A percentile compares a stretch with the other conserved stretches of the same genome.
Conservation (phyloP, 805 yeast species). For the Brettanomyces nanus region DNA sequence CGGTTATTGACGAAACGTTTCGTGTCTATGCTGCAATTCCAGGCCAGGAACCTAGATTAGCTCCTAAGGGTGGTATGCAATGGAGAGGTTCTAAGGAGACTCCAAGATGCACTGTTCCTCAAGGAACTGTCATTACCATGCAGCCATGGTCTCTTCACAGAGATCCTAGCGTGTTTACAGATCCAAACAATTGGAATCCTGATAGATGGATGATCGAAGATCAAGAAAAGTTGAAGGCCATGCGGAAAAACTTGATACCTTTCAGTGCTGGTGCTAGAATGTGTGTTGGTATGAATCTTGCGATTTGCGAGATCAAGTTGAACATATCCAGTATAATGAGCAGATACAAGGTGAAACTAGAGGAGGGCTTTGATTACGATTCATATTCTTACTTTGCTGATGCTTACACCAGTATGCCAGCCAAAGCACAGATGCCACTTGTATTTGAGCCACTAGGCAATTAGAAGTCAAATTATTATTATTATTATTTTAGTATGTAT, state of each 20-base stretch:
- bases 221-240: constrained; percentile 30
- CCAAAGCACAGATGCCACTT: constrained; percentile 17
- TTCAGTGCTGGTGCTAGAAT: constrained; percentile 68
- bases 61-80: constrained; percentile 25
- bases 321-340: constrained; percentile 46
- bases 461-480: background rate
- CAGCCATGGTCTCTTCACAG: constrained; percentile 65
- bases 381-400: constrained; percentile 20
- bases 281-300: constrained; percentile 69
- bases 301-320: constrained; percentile 56
- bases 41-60: constrained; percentile 60
- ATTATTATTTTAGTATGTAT: too few species aligned
- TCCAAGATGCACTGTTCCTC: constrained; percentile 32
- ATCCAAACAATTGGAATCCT: constrained; percentile 38
- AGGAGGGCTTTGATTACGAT: constrained; percentile 19
- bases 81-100: constrained; percentile 22
- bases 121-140: constrained; percentile 47
- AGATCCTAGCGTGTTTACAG: constrained; percentile 37
- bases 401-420: constrained; percentile 25
- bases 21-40: constrained; percentile 67
- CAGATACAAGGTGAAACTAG: constrained; percentile 28
- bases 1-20: constrained; percentile 52
- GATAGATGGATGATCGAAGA: constrained; percentile 51
- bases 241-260: constrained; percentile 51
- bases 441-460: constrained; percentile 6